phyloP scores from a whole-genome alignment of 495 filamentous ascomycete species.

The Penicillium chermesinum region DNA sequence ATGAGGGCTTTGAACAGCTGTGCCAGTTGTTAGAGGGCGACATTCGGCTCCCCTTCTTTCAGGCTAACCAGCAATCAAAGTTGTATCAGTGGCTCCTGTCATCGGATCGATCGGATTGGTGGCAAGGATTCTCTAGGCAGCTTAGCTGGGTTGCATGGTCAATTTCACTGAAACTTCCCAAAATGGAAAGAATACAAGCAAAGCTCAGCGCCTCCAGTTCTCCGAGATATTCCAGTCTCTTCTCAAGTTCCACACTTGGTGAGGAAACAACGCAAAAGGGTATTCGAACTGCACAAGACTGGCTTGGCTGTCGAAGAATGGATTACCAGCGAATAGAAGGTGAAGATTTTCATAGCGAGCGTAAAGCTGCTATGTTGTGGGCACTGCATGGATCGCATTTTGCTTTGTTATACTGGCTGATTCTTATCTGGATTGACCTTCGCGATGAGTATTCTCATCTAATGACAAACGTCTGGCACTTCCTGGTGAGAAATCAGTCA shows the following conservation, averaged over 20 bases:
- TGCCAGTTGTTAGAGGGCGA: constrained; percentile 11
- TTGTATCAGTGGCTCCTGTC: constrained; percentile 8
- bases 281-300: neutral
- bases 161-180: constrained; percentile 4
- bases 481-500: too few species aligned
- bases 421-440: constrained; percentile 3
- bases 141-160: constrained; percentile 31
- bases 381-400: neutral
- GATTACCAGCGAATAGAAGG: neutral
- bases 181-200: neutral
- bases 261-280: neutral
- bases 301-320: neutral
- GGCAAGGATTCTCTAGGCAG: constrained; percentile 18
- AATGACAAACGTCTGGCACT: too few species aligned
- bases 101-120: constrained; percentile 5
- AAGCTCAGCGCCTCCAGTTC: neutral
- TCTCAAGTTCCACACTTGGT: neutral
- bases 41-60: constrained; percentile 8
- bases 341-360: neutral
- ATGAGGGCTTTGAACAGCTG: constrained; percentile 9
- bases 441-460: too few species aligned
- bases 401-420: neutral
- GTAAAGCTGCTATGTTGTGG: neutral
- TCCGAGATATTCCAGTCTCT: neutral
- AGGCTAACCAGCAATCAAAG: neutral